Base-by-base conservation (phyloP, 768 basidiomycete species). In the Ramaria rubella region DNA sequence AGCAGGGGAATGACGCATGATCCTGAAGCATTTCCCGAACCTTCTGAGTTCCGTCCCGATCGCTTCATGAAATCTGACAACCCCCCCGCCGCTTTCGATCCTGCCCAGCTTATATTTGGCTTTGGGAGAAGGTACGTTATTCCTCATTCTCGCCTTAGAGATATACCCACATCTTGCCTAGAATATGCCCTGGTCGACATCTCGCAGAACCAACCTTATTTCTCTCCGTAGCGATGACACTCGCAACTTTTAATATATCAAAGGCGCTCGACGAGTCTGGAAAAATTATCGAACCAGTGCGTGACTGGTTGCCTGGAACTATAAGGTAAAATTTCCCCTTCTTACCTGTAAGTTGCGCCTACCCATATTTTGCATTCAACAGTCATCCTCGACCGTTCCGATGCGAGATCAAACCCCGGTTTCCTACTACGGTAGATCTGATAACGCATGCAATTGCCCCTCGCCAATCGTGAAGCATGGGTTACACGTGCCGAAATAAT, bases 151-250 rank as follows among this genome's bases (percentile, higher is more conserved):
- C 8, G 3, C n/a, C 8, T 42, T 19, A 42, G 40, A 21, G n/a
- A 6, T 42, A 21, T 42, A n/a, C 50, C 31, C 21, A 19, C 45
- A 48, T 21, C 5, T 36, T 19, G 23, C 2, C 11, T 24, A 34
- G 50, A 31, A 36, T 36, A 27, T 33, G 50, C 30, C 50, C 76
- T 17, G 80, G 78, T 5, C 65, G 69, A 24, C 53, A 73, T 44
- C 62, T 81, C 33, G 77, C 74, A 5, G 73, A 77, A n/a, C 67
- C 71, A 1, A 74, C 72, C 4, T 50, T 70, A 4, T 69, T 65
- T 15, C 14, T 77, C 26, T 73, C 71, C 64, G 66, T 70, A 12
- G 69, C 73, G 3, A 70, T 72, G 27, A 65, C 63, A 12, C 64
- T 77, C 29, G 70, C 73, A 2, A 53, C 69, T 1, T 73, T 75